Evolutionary conservation across 108 stramenopile species (phyloP).

Genomic region (Epipyxis sp.): DNA sequence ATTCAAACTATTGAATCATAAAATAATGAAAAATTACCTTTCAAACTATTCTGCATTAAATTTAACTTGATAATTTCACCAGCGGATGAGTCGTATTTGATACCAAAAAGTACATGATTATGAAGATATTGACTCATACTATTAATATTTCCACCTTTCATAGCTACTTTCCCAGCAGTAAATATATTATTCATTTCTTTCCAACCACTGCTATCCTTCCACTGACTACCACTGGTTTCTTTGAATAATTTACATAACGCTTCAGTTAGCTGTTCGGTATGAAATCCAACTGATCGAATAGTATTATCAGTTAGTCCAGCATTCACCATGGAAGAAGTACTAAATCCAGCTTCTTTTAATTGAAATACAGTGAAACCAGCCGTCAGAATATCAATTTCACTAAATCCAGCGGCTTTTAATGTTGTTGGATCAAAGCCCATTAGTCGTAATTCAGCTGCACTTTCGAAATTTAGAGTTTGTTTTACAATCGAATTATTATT

Average conservation of each 20-base stretch:
- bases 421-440: slow-evolving; percentile 1
- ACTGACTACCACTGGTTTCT: too few species aligned
- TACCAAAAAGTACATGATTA: too few species aligned
- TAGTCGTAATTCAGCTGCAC: not conserved
- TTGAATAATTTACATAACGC: too few species aligned
- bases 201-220: too few species aligned
- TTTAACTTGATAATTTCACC: not conserved
- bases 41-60: not conserved
- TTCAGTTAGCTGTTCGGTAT: too few species aligned
- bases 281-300: too few species aligned
- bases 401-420: not conserved
- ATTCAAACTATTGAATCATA: too few species aligned
- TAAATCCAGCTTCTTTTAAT: not conserved
- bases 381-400: not conserved
- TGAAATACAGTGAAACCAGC: not conserved
- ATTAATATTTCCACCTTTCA: too few species aligned
- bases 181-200: too few species aligned
- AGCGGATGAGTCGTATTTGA: not conserved
- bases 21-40: not conserved
- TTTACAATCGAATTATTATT: not conserved
- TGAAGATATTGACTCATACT: too few species aligned
- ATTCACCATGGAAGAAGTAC: not conserved
- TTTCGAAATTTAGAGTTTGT: not conserved
- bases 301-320: too few species aligned
- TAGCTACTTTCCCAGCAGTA: too few species aligned